A percentile compares a stretch with the other conserved stretches of the same genome.
Conservation (phyloP, 352 stramenopile genomes). For the Phytopythium ostracodes region DNA sequence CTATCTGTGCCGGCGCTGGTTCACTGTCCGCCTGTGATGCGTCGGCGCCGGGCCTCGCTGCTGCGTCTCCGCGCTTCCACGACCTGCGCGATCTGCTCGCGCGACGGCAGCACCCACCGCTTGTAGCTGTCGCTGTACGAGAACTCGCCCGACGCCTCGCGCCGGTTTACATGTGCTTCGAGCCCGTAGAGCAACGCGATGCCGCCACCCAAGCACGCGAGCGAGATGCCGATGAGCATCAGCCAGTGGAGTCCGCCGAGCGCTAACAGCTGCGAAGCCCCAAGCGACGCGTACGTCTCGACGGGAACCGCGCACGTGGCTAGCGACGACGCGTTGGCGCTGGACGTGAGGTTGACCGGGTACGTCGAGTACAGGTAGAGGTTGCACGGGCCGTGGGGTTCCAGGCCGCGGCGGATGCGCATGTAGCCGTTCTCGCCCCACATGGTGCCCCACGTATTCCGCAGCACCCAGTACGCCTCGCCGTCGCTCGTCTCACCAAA, state of each 20-base stretch:
- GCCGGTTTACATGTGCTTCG: slow-evolving; percentile 40
- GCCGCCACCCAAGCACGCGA: slow-evolving; percentile 32
- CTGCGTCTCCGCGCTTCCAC: slow-evolving; percentile 8
- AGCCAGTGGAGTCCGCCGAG: slow-evolving; percentile 36
- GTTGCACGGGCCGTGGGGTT: slow-evolving; percentile 58
- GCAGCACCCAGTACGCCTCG: slow-evolving; percentile 86
- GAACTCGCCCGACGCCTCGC: slow-evolving; percentile 29
- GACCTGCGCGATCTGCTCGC: slow-evolving; percentile 48
- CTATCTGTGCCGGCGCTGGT: background rate
- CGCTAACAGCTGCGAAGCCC: slow-evolving; percentile 27
- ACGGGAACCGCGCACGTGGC: slow-evolving; percentile 31
- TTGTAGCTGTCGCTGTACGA: slow-evolving; percentile 57
- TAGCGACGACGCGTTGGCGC: slow-evolving; percentile 13
- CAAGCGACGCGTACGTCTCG: slow-evolving; percentile 35
- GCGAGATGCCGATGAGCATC: slow-evolving; percentile 32
- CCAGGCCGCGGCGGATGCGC: slow-evolving; percentile 45
- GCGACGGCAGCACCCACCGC: slow-evolving; percentile 61
- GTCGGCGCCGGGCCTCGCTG: slow-evolving; percentile 8
- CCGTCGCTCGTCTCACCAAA: slow-evolving; percentile 71
- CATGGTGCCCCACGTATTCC: slow-evolving; percentile 89
- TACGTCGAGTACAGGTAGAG: slow-evolving; percentile 74
- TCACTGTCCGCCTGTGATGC: background rate
- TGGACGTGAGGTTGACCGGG: slow-evolving; percentile 42
- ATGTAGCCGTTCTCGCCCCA: slow-evolving; percentile 86
- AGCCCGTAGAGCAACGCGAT: slow-evolving; percentile 38